A percentile compares a stretch with the other conserved stretches of the same genome.
Conservation (phyloP, 2,329 filamentous ascomycete species). For the Cryphonectria naterciae region DNA sequence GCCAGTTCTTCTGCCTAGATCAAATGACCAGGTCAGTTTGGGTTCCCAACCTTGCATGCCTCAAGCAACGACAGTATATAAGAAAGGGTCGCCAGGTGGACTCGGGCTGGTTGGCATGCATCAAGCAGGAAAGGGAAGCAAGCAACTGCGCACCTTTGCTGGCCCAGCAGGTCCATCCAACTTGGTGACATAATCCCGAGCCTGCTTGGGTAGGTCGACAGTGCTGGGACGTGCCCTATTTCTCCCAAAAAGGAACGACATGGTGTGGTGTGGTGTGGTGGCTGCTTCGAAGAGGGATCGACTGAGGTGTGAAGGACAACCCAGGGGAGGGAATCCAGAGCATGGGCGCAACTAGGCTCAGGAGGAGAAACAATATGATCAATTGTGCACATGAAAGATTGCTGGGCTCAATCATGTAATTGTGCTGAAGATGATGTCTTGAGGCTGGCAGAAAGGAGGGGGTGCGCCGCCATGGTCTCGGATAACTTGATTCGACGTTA, state of each 20-base stretch:
- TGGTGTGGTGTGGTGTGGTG: constrained; percentile 31
- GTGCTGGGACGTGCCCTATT: constrained; percentile 54
- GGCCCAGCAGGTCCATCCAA: constrained; percentile 54
- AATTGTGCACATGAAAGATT: background rate
- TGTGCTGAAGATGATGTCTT: constrained; percentile 1
- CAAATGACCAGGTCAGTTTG: constrained; percentile 15
- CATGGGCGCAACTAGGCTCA: constrained; percentile 5
- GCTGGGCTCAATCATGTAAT: background rate
- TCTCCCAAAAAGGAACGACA: constrained; percentile 61
- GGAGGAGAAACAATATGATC: background rate
- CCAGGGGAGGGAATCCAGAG: constrained; percentile 20
- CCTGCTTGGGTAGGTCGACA: constrained; percentile 59
- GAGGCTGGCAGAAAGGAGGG: background rate
- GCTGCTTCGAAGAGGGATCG: constrained; percentile 5
- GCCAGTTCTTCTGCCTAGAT: constrained; percentile 81
- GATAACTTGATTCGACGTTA: background rate
- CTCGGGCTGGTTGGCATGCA: background rate
- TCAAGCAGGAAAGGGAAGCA: background rate
- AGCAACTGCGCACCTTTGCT: constrained; percentile 42
- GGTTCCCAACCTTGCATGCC: constrained; percentile 12
- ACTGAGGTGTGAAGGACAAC: constrained; percentile 14
- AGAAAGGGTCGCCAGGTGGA: no score
- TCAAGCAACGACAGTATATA: background rate
- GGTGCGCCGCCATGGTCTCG: constrained; percentile 4
- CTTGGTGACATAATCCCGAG: constrained; percentile 57